Conservation (phyloP, 2,329 filamentous ascomycete species). For the Fusarium pseudonygamai region DNA sequence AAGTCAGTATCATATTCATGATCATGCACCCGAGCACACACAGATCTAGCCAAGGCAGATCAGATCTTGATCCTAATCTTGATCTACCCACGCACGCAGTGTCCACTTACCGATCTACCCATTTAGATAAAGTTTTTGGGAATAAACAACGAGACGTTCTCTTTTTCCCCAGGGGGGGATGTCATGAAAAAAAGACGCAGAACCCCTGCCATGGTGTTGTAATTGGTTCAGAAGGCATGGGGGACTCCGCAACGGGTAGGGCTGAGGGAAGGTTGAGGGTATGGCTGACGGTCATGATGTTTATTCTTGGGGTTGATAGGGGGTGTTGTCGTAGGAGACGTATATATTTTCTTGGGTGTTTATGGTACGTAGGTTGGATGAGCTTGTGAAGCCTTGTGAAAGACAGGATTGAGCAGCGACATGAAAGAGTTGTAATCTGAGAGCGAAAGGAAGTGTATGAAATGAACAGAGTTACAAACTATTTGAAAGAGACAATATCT, state of each 20-base stretch:
- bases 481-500: background rate
- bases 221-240: constrained; percentile 26
- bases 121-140: constrained; percentile 1
- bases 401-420: background rate
- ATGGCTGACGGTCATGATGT: constrained; percentile 35
- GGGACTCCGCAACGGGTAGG: constrained; percentile 38
- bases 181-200: constrained; percentile 28
- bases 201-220: constrained; percentile 30
- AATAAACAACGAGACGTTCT: constrained; percentile 6
- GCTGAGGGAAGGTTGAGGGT: constrained; percentile 31
- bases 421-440: background rate
- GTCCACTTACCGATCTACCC: constrained; percentile 36
- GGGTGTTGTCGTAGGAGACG: constrained; percentile 24
- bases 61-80: constrained; percentile 17
- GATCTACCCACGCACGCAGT: constrained; percentile 31
- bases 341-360: constrained; percentile 5
- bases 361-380: background rate
- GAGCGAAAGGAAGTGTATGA: background rate
- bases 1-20: constrained; percentile 6
- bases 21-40: constrained; percentile 22
- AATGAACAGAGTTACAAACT: background rate
- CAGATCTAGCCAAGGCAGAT: constrained; percentile 34
- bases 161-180: constrained; percentile 2
- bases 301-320: constrained; percentile 24
- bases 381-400: background rate